A percentile compares a stretch with the other conserved stretches of the same genome.
Conservation (phyloP, 208 protist genomes). For the Trypanosomatidae sp. region DNA sequence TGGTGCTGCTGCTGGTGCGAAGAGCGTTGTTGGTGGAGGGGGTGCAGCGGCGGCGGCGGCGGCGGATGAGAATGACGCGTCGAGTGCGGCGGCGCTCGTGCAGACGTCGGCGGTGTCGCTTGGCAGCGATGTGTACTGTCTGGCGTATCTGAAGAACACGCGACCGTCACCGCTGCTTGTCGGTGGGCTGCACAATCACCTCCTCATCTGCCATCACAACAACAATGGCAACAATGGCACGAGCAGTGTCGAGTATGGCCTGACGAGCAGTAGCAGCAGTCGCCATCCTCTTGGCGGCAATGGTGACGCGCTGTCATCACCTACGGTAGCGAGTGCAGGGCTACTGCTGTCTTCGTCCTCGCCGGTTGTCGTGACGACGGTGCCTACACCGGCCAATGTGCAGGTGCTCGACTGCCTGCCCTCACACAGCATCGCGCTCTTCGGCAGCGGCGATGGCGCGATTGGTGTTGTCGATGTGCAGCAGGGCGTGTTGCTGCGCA, state of each 20-base stretch:
- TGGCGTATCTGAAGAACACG: conserved; percentile 40
- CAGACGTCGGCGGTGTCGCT: conserved; percentile 34
- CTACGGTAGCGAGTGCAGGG: no score
- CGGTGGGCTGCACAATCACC: conserved; percentile 50
- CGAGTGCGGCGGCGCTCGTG: conserved; percentile 16
- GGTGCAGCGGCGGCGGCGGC: neutral
- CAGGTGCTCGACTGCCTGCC: conserved; percentile 61
- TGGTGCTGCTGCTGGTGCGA: neutral
- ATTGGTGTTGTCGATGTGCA: conserved; percentile 39
- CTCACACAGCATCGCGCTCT: conserved; percentile 17
- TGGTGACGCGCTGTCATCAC: no score
- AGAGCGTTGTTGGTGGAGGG: neutral
- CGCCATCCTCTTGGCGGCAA: no score
- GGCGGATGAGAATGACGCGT: conserved; percentile 1
- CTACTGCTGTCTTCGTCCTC: no score
- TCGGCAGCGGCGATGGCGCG: conserved; percentile 66
- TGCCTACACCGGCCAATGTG: conserved; percentile 39
- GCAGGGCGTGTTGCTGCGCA: conserved; percentile 8
- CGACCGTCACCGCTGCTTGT: conserved; percentile 35
- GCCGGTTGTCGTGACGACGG: no score
- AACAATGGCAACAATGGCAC: conserved; percentile 7
- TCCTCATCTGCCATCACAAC: conserved; percentile 32
- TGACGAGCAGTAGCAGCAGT: no score
- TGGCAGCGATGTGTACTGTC: conserved; percentile 61
- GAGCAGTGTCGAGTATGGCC: no score